Conservation (phyloP, 2,329 filamentous ascomycete genomes). For the Coniella lustricola region DNA sequence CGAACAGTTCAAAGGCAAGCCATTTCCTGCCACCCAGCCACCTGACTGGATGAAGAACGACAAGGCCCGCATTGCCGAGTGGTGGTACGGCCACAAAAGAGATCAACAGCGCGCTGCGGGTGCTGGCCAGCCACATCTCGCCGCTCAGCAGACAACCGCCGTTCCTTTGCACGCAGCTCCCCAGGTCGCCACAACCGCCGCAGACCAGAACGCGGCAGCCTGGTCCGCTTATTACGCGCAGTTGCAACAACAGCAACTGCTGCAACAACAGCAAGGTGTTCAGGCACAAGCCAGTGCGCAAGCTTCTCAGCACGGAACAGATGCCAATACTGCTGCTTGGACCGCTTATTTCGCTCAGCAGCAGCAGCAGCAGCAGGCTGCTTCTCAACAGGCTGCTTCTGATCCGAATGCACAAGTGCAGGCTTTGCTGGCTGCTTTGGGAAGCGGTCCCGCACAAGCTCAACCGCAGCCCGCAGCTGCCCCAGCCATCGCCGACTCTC, state of each 20-base stretch:
- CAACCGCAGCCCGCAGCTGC: conserved; percentile 16
- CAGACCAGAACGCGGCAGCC: conserved; percentile 24
- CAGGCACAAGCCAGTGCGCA: conserved; percentile 16
- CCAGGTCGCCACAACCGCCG: conserved; percentile 18
- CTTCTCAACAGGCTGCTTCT: conserved; percentile 17
- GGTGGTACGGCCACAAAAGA: conserved; percentile 41
- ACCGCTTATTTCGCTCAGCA: conserved; percentile 20
- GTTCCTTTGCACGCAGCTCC: conserved; percentile 9
- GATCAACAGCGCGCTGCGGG: conserved; percentile 23
- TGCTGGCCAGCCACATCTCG: conserved; percentile 13
- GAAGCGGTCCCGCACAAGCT: conserved; percentile 19
- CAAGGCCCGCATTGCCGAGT: conserved; percentile 41
- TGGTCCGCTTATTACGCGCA: conserved; percentile 37
- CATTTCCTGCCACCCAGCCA: conserved; percentile 43
- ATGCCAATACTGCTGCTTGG: conserved; percentile 15
- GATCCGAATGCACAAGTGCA: conserved; percentile 21
- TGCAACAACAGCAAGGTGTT: conserved; percentile 12
- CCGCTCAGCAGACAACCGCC: background rate
- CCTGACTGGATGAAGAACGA: conserved; percentile 45
- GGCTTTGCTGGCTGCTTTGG: conserved; percentile 22
- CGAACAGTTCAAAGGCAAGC: conserved; percentile 35
- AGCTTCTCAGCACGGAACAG: conserved; percentile 10
- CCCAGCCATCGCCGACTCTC: conserved; percentile 23
- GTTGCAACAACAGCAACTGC: conserved; percentile 19
- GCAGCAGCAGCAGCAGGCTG: conserved; percentile 17